These are phyloP conservation scores for Sclerotinia glacialis DNA, from an alignment of 2,329 filamentous ascomycete genomes.

Conservation along the genomic window DNA sequence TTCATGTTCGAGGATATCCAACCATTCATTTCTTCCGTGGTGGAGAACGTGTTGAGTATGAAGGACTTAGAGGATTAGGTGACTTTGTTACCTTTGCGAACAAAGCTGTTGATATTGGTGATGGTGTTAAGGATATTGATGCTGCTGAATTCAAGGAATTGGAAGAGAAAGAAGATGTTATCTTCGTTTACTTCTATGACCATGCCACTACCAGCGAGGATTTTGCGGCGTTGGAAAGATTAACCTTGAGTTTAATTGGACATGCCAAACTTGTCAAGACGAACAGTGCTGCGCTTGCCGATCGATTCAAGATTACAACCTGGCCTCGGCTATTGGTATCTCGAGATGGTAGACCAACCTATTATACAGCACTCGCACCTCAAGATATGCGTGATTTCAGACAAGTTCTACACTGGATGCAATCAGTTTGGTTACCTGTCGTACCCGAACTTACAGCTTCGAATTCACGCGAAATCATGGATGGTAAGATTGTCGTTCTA, in stretches of 20 bases:
- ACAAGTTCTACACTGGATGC: conserved; percentile 87
- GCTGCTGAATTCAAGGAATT: conserved; percentile 72
- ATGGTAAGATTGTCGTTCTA: conserved; percentile 89
- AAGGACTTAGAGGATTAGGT: conserved; percentile 84
- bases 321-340: conserved; percentile 93
- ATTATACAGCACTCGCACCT: conserved; percentile 83
- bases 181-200: conserved; percentile 98
- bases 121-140: conserved; percentile 78
- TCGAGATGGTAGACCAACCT: conserved; percentile 82
- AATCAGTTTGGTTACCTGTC: conserved; percentile 90
- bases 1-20: conserved; percentile 74
- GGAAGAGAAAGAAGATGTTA: conserved; percentile 90
- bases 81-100: conserved; percentile 86
- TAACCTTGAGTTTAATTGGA: conserved; percentile 85
- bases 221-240: conserved; percentile 79
- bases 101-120: conserved; percentile 74
- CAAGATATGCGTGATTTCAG: conserved; percentile 88
- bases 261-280: conserved; percentile 93
- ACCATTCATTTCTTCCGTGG: conserved; percentile 92
- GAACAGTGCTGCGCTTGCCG: conserved; percentile 68
- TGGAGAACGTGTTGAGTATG: conserved; percentile 88
- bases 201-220: conserved; percentile 91
- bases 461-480: conserved; percentile 94
- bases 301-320: conserved; percentile 91
- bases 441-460: conserved; percentile 89